These are phyloP conservation scores for Colletotrichum paranaense DNA, from an alignment of 2,329 filamentous ascomycete species.

Conservation along the genomic window DNA sequence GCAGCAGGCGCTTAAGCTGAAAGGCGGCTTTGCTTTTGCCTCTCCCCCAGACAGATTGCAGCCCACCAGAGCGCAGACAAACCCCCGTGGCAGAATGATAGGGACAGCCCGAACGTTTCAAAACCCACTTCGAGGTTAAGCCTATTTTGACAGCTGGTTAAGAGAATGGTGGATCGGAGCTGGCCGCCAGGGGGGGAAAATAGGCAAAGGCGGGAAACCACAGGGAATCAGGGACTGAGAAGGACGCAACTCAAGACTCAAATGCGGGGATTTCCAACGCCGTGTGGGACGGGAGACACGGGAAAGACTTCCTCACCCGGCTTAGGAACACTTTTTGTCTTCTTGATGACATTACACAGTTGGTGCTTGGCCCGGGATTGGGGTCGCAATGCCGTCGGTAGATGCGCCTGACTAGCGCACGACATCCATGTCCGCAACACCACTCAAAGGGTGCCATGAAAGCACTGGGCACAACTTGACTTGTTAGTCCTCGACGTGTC, in stretches of 20 bases:
- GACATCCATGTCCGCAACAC: constrained; percentile 19
- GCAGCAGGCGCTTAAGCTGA: neutral
- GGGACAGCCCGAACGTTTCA: constrained; percentile 22
- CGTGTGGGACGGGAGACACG: constrained; percentile 17
- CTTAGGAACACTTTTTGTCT: neutral
- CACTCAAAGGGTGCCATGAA: neutral
- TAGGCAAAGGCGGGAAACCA: neutral
- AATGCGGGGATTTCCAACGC: constrained; percentile 7
- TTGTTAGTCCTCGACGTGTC: neutral
- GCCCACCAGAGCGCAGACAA: neutral
- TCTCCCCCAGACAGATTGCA: neutral
- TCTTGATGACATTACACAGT: neutral
- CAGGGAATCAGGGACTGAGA: neutral
- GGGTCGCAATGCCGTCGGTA: constrained; percentile 27
- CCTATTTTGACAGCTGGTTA: constrained; percentile 30
- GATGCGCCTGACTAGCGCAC: constrained; percentile 32
- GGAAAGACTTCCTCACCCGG: constrained; percentile 28
- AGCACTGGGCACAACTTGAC: neutral
- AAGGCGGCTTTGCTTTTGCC: neutral
- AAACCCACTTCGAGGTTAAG: neutral
- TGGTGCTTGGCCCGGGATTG: neutral
- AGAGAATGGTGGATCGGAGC: constrained; percentile 15
- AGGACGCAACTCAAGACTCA: neutral
- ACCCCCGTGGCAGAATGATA: constrained; percentile 18
- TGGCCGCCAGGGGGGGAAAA: neutral